phyloP scores from a whole-genome alignment of 1,284 basidiomycete genomes.

The Hortiboletus rubellus region DNA sequence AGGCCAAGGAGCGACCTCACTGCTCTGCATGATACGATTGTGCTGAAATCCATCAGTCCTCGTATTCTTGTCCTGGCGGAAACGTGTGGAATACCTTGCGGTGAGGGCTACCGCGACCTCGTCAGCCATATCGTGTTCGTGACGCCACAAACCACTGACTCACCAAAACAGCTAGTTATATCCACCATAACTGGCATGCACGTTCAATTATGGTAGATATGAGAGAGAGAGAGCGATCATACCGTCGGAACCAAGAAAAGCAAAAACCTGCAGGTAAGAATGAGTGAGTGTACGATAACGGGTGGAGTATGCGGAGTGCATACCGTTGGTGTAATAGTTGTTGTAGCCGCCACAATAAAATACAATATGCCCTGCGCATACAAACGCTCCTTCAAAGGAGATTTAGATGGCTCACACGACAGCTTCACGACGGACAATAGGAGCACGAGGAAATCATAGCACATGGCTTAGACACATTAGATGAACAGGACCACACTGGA shows the following conservation, averaged over 20 bases:
- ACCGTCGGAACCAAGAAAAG: slow-evolving; percentile 4
- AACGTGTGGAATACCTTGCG: slow-evolving; percentile 7
- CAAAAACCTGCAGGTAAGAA: slow-evolving; percentile 8
- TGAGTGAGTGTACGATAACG: background rate
- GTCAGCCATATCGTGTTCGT: background rate
- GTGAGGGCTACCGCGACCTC: slow-evolving; percentile 7
- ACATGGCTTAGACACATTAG: slow-evolving; percentile 11
- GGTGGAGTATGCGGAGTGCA: background rate
- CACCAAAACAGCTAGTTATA: slow-evolving; percentile 14
- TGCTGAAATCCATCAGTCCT: slow-evolving; percentile 3
- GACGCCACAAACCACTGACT: background rate
- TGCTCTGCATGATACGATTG: slow-evolving; percentile 16
- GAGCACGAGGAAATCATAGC: slow-evolving; percentile 23
- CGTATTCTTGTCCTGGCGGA: background rate
- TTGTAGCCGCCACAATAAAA: slow-evolving; percentile 16
- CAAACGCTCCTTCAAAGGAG: slow-evolving; percentile 15
- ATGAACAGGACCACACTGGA: background rate
- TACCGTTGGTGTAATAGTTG: slow-evolving; percentile 18
- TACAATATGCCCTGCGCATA: slow-evolving; percentile 22
- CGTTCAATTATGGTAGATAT: background rate
- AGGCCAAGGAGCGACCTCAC: slow-evolving; percentile 20
- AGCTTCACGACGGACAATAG: slow-evolving; percentile 18
- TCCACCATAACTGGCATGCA: slow-evolving; percentile 10
- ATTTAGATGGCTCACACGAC: slow-evolving; percentile 12
- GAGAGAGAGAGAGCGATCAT: background rate